These are phyloP conservation scores for Escovopsis sp. DNA, from an alignment of 2,329 filamentous ascomycete species.

Conservation along the genomic window DNA sequence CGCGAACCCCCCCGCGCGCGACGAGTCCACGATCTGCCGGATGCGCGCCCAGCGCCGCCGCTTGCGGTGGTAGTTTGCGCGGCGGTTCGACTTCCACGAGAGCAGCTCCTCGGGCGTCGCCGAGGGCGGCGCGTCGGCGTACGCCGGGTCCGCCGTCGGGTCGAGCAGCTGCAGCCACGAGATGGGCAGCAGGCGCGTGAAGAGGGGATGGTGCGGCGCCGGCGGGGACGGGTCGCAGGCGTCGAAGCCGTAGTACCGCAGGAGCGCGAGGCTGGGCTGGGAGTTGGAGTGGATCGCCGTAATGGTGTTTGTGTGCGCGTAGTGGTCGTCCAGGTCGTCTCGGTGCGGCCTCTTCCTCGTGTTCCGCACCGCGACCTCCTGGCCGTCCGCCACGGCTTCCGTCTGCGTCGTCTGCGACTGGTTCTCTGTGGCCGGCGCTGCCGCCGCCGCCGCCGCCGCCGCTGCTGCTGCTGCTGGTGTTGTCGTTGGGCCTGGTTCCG, in stretches of 20 bases:
- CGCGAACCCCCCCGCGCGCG: slow-evolving; percentile 62
- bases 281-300: slow-evolving; percentile 70
- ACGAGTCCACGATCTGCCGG: slow-evolving; percentile 57
- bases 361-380: slow-evolving; percentile 6
- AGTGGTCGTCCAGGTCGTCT: slow-evolving; percentile 48
- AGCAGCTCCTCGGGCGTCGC: slow-evolving; percentile 47
- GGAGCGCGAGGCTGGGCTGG: slow-evolving; percentile 73
- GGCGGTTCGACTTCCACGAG: slow-evolving; percentile 64
- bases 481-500: background rate
- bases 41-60: slow-evolving; percentile 65
- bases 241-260: slow-evolving; percentile 86
- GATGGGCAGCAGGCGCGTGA: slow-evolving; percentile 65
- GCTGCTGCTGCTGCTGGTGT: background rate
- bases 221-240: slow-evolving; percentile 44
- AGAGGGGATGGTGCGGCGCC: slow-evolving; percentile 58
- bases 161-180: slow-evolving; percentile 86
- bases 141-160: slow-evolving; percentile 60
- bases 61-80: slow-evolving; percentile 81
- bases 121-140: slow-evolving; percentile 47
- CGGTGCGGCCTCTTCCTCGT: slow-evolving; percentile 16
- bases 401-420: background rate
- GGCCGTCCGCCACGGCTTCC: background rate
- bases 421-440: slow-evolving; percentile 3
- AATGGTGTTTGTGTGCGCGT: slow-evolving; percentile 56
- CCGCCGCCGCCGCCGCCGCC: background rate